Conservation (phyloP, 306 rosid species). For the Medicago arabica region DNA sequence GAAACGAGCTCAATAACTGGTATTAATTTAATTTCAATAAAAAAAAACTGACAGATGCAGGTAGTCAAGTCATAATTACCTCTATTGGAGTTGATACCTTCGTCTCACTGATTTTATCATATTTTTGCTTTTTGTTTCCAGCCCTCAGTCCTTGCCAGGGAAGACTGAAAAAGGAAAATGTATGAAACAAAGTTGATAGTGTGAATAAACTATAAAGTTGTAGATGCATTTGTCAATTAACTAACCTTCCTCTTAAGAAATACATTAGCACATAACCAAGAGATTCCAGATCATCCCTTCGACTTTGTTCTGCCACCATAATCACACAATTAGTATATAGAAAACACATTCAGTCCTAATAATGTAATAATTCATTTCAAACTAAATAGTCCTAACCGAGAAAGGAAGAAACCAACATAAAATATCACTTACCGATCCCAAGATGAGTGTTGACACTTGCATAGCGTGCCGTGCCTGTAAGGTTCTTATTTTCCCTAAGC, state of each 20-base stretch:
- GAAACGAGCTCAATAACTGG: constrained; percentile 13
- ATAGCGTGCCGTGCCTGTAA: constrained; percentile 99
- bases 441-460: constrained; percentile 99
- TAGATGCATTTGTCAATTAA: constrained; percentile 36
- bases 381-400: constrained; percentile 15
- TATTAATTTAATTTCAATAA: constrained; percentile 23
- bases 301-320: constrained; percentile 87
- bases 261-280: constrained; percentile 99
- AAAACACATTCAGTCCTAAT: constrained; percentile 15
- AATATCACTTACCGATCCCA: constrained; percentile 85
- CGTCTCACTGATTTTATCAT: constrained; percentile 95
- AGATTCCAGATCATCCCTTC: constrained; percentile 99
- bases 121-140: constrained; percentile 96
- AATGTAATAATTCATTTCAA: constrained; percentile 16
- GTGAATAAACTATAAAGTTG: constrained; percentile 41
- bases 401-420: constrained; percentile 36
- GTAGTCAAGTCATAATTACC: constrained; percentile 55
- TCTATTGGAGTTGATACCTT: constrained; percentile 89
- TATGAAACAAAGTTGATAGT: constrained; percentile 29
- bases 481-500: constrained; percentile 94
- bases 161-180: constrained; percentile 68
- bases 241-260: constrained; percentile 96
- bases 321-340: constrained; percentile 39
- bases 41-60: constrained; percentile 17
- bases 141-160: constrained; percentile 99